Conservation (phyloP, 106 monocot species). For the Phalaenopsis aphrodite region DNA sequence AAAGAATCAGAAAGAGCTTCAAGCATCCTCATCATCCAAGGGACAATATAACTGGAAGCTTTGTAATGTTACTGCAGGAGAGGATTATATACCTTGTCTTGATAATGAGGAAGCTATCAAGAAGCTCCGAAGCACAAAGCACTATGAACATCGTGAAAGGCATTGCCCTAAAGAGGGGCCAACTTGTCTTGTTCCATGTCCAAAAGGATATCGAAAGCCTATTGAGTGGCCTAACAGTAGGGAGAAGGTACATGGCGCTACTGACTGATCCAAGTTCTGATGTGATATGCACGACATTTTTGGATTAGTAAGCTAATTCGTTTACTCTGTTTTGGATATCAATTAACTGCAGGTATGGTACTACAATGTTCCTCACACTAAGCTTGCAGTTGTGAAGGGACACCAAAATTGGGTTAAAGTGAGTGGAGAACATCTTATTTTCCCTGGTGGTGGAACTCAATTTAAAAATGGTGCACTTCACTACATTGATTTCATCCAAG, state of each 20-base stretch:
- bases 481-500: slow-evolving; percentile 81
- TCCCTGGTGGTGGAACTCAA: slow-evolving; percentile 95
- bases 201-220: slow-evolving; percentile 54
- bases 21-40: slow-evolving; percentile 21
- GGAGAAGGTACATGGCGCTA: slow-evolving; percentile 50
- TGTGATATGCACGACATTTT: not conserved
- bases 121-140: slow-evolving; percentile 54
- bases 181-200: slow-evolving; percentile 78
- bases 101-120: slow-evolving; percentile 73
- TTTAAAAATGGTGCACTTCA: slow-evolving; percentile 85
- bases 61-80: slow-evolving; percentile 52
- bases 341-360: slow-evolving; percentile 82
- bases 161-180: slow-evolving; percentile 80
- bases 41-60: slow-evolving; percentile 64
- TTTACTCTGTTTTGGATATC: not conserved
- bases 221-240: slow-evolving; percentile 85
- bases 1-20: slow-evolving; percentile 66
- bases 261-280: not conserved
- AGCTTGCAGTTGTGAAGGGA: slow-evolving; percentile 68
- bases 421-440: slow-evolving; percentile 75
- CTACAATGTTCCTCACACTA: slow-evolving; percentile 76
- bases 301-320: not conserved
- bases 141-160: slow-evolving; percentile 86
- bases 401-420: slow-evolving; percentile 99
- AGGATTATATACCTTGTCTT: slow-evolving; percentile 95